Evolutionary conservation across 148 eudicot species (phyloP).

Genomic region (Spergularia bocconei): DNA sequence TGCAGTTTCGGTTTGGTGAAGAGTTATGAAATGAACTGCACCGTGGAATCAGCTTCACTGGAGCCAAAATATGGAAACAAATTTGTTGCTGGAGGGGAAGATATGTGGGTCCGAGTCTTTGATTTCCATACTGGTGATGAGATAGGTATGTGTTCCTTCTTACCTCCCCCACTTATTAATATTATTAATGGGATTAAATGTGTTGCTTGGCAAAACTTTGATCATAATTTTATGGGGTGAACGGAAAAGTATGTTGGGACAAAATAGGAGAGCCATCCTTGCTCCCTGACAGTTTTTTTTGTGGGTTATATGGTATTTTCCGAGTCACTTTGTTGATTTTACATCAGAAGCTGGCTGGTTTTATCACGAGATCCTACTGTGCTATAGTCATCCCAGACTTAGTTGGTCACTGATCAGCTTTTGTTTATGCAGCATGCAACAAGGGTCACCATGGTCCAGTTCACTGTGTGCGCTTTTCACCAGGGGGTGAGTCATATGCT

Average conservation of each 20-base stretch:
- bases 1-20: conserved; percentile 86
- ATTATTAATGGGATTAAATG: neutral
- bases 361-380: neutral
- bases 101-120: conserved; percentile 91
- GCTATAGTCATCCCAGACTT: neutral
- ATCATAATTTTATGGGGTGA: neutral
- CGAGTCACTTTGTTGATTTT: too few species aligned
- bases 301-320: too few species aligned
- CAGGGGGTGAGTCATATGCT: conserved; percentile 94
- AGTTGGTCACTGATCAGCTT: neutral
- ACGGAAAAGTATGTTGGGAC: neutral
- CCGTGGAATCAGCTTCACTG: conserved; percentile 85
- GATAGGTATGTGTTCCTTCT: conserved; percentile 43
- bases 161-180: neutral
- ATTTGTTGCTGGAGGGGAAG: conserved; percentile 93
- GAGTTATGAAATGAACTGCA: conserved; percentile 83
- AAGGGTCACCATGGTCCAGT: conserved; percentile 99
- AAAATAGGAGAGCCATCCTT: neutral
- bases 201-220: neutral
- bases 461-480: conserved; percentile 90
- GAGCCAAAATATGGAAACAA: conserved; percentile 88
- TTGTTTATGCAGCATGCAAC: conserved; percentile 66
- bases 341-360: neutral
- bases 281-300: too few species aligned
- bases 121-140: conserved; percentile 90